phyloP scores from a whole-genome alignment of 768 basidiomycete species.

The Cystofilobasidium capitatum region DNA sequence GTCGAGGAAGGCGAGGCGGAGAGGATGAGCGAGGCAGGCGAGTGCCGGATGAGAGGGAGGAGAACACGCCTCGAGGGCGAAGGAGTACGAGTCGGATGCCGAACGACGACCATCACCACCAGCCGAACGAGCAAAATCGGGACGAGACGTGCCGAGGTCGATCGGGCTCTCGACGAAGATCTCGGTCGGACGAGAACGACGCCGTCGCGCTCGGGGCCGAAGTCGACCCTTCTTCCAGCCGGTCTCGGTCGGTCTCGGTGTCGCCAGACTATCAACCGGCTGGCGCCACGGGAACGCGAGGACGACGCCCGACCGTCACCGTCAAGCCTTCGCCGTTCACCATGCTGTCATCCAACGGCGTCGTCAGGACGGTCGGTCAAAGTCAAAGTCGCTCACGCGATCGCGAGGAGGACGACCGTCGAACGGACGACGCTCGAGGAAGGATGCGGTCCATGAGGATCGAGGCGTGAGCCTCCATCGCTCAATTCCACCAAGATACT shows the following conservation, averaged over 20 bases:
- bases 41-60: not conserved
- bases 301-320: constrained; percentile 16
- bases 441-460: not conserved
- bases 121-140: not conserved
- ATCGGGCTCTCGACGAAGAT: not conserved
- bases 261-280: constrained; percentile 6
- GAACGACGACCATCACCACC: not conserved
- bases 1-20: constrained; percentile 7
- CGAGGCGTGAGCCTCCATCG: not conserved
- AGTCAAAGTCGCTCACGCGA: constrained; percentile 1
- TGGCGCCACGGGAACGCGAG: constrained; percentile 10
- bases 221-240: constrained; percentile 6
- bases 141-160: not conserved
- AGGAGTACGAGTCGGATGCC: not conserved
- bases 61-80: constrained; percentile 4
- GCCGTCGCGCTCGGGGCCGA: too few species aligned
- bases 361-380: not conserved
- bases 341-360: constrained; percentile 7
- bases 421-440: not conserved
- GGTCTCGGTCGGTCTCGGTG: not conserved
- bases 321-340: constrained; percentile 16
- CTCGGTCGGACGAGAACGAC: too few species aligned
- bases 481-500: not conserved
- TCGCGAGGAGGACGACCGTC: not conserved
- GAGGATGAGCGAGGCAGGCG: not conserved